Evolutionary conservation across 2,329 filamentous ascomycete species (phyloP), one percentile per base, ranked within the genome.

Genomic region (Coniochaeta sp.): DNA sequence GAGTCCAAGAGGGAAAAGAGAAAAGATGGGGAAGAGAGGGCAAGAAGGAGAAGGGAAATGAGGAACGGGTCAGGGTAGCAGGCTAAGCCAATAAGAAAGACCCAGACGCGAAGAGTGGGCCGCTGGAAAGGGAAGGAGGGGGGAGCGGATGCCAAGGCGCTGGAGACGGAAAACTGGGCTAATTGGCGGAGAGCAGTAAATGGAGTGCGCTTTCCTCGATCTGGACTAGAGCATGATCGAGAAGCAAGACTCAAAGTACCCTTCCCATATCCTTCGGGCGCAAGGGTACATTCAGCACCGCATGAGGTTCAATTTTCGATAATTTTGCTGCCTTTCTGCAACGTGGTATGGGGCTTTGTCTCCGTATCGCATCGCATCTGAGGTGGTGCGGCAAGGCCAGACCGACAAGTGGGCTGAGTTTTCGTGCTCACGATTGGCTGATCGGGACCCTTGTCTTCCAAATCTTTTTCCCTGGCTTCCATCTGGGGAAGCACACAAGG

Each of bases 111-210:
- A 4, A 10, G 19, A n/a, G n/a, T n/a, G n/a, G 54, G 17, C 17
- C 30, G 54, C 54, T 55, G 30, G 34, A 28, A 52, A 30, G 47
- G 54, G 54, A 56, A 56, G 54, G 54, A 56, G 54, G 22, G 54
- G 54, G 30, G 54, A 38, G 30, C 34, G n/a, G 22, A 14, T 22
- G 54, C 28, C 54, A 56, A 56, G 47, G 22, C 30, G 47, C 47
- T 52, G 47, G 47, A 52, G 47, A 28, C 47, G 24, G n/a, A 30
- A 47, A 30, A 4, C 6, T 24, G 47, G 47, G n/a, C 14, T 30
- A 28, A 52, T 52, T 52, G 47, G 16, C 26, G 47, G 24, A 52
- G 47, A 47, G 47, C 47, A 52, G 26, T 12, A 28, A 52, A 26
- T 30, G 10, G 24, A 26, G 2, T 47, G 26, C 24, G 47, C 47